Base-by-base conservation (phyloP, 495 filamentous ascomycete genomes). In the Penicillium mononematosum region DNA sequence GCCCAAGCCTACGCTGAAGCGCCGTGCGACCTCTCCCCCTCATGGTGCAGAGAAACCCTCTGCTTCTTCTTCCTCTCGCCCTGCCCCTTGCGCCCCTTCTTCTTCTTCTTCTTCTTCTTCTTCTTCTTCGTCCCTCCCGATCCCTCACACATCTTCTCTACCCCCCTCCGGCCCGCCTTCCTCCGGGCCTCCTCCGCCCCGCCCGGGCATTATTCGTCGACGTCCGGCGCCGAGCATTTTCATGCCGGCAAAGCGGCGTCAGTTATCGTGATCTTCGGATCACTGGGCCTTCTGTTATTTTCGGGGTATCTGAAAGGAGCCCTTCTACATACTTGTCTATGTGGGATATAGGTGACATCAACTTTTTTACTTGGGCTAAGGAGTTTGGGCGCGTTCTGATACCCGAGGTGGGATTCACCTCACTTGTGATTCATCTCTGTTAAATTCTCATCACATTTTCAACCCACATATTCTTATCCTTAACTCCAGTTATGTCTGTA, bases 221-320 rank as follows among this genome's bases (percentile, higher is more conserved):
- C 63, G 75, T 46, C 62, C 70, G 6, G 53, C 69, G 14, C 70
- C 68, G 2, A 74, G 62, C 55, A 59, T 76, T 2, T 76, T 78
- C 59, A 74, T 77, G 41, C 75, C 71, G 20, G 70, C 72, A 9
- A 77, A 75, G 56, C 71, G 69, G 17, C 72, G 64, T 48, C 72
- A 64, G 8, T 39, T 69, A 25, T 45, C 53, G 10, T 70, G 48
- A 61, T 44, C 14, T 32, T 31, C 14, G 17, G 27, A 32, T 32
- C 29, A 22, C 20, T 4, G 5, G 19, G 4, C 9, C 41, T n/a
- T 49, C 24, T 24, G n/a, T 36, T 5, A n/a, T 38, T 31, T 53
- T 25, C 14, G 14, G 46, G n/a, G 16, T 48, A 9, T 31, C 47
- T 11, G 31, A 14, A 36, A 39, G n/a, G 16, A 17, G 36, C 16